Conservation (phyloP, 108 stramenopile genomes). For the Nannochloropsis oceanica region DNA sequence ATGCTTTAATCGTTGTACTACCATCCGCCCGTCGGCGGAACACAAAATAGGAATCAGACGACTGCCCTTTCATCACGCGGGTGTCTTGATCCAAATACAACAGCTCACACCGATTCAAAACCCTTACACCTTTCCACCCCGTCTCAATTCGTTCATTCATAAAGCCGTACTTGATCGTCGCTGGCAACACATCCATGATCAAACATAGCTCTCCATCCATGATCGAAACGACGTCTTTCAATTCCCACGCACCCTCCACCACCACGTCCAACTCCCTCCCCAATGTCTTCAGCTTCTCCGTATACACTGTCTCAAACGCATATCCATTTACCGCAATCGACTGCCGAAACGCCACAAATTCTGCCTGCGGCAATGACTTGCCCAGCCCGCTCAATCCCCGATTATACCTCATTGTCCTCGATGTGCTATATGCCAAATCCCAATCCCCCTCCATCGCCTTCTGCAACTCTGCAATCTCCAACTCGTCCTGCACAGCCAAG, state of each 20-base stretch:
- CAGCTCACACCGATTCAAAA: not conserved
- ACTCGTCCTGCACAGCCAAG: not conserved
- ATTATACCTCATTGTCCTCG: not conserved
- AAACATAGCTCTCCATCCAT: not conserved
- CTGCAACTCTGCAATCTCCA: not conserved
- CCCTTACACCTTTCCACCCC: not conserved
- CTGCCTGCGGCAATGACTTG: not conserved
- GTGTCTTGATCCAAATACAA: not conserved
- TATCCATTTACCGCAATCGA: not conserved
- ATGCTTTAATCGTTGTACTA: not conserved
- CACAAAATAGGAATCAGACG: not conserved
- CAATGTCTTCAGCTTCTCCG: not conserved
- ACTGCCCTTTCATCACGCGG: not conserved
- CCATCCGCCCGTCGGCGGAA: not conserved
- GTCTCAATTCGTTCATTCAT: not conserved
- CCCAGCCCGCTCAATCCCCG: not conserved
- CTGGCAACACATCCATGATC: not conserved
- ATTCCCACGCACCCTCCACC: not conserved
- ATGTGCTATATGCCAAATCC: not conserved
- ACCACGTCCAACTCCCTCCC: not conserved
- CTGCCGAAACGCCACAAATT: not conserved
- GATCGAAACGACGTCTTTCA: not conserved
- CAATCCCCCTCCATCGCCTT: not conserved
- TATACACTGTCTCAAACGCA: not conserved
- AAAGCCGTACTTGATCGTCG: not conserved